Base-by-base conservation (phyloP, 352 stramenopile species). In the Plasmopara muralis region DNA sequence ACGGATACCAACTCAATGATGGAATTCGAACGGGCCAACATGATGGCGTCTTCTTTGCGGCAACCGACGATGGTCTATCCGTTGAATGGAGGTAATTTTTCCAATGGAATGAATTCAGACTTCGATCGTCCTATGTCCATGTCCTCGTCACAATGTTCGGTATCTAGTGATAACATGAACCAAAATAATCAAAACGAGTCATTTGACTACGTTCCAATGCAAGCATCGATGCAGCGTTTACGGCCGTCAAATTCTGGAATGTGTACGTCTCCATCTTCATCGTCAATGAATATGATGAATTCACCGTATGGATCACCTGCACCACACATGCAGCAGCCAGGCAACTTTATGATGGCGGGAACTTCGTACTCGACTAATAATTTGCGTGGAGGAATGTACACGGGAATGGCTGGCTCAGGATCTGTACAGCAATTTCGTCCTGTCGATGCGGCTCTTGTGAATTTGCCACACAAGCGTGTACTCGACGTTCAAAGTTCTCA, bases 401-500 rank as follows among this genome's bases (percentile, higher is more conserved):
- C 55, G 33, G 59, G 47, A 18, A 34, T 43, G 14, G 37, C 53
- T 6, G 54, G 37, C 13, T 31, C 42, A 39, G 66, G 49, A 42
- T 53, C 53, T 10, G 16, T 14, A 37, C 70, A 64, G 39, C 64
- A 59, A 41, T 80, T 68, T 50, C 71, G 66, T n/a, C 44, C 57
- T 41, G 60, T 13, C 16, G 71, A 84, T 20, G 47, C 52, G 0
- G 34, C 55, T 33, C 66, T 69, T 20, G 50, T 79, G 25, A 81
- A 71, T 39, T 47, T 81, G 13, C 46, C 68, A 9, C 71, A 85
- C 62, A 85, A 85, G 66, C 74, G 74, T 25, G 57, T 85, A 10
- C 56, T 74, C 8, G 74, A 85, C 39, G 74, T 81, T 15, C 74
- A 82, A 35, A 55, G 70, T 16, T 65, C 62, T 10, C 72, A 79